Percentiles rank a stretch among this genome's conserved stretches.
These are phyloP conservation scores for Schizochytrium sp. DNA, from an alignment of 108 stramenopile species.

Conservation along the genomic window DNA sequence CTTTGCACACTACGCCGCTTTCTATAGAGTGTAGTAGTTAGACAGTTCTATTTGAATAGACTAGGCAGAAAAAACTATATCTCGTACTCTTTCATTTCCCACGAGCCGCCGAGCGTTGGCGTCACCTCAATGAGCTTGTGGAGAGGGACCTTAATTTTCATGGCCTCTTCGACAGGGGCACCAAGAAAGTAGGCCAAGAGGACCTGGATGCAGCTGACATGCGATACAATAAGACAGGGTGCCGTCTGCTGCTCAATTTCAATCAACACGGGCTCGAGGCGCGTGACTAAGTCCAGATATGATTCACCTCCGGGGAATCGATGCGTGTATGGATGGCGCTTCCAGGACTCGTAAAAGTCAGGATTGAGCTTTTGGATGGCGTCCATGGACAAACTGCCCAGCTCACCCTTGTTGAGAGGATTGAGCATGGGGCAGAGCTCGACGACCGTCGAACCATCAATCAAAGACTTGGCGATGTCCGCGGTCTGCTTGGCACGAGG, in stretches of 20 bases:
- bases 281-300: constrained; percentile 66
- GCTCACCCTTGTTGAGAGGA: constrained; percentile 81
- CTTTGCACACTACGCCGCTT: no score
- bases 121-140: constrained; percentile 76
- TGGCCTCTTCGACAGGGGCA: constrained; percentile 63
- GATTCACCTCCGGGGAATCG: constrained; percentile 83
- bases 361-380: constrained; percentile 60
- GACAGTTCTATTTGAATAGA: no score
- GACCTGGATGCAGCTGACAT: constrained; percentile 72
- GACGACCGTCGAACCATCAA: not conserved
- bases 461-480: not conserved
- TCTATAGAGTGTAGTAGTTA: no score
- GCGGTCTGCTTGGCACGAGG: not conserved
- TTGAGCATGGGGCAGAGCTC: constrained; percentile 53
- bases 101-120: constrained; percentile 35
- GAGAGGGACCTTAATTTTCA: constrained; percentile 67
- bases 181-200: constrained; percentile 75
- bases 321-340: constrained; percentile 63
- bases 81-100: constrained; percentile 10
- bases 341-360: constrained; percentile 59
- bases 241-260: constrained; percentile 78
- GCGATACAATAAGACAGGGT: constrained; percentile 72
- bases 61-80: not conserved
- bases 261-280: constrained; percentile 67
- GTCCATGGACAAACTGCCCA: constrained; percentile 67